A percentile compares a stretch with the other conserved stretches of the same genome.
Evolutionary conservation across 108 stramenopile genomes (phyloP).

Genomic region (Nitzschia palea): DNA sequence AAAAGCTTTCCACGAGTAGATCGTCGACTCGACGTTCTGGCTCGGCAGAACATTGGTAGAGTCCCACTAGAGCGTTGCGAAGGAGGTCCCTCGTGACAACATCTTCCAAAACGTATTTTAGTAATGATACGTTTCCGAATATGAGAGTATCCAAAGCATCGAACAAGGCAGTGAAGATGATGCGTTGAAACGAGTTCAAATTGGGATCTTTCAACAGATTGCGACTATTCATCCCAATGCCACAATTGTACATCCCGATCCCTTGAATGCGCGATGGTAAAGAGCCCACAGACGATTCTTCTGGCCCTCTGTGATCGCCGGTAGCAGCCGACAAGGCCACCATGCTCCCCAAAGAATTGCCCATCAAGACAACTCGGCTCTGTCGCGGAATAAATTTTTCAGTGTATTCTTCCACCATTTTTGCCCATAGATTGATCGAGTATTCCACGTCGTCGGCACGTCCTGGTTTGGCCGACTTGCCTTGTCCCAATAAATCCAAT

Average conservation of each 20-base stretch:
- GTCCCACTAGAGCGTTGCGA: slow-evolving; percentile 38
- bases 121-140: slow-evolving; percentile 46
- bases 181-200: slow-evolving; percentile 26
- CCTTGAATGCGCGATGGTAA: slow-evolving; percentile 30
- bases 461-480: slow-evolving; percentile 54
- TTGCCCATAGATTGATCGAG: slow-evolving; percentile 67
- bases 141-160: slow-evolving; percentile 47
- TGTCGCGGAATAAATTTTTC: slow-evolving; percentile 11
- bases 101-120: slow-evolving; percentile 48
- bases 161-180: slow-evolving; percentile 38
- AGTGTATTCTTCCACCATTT: slow-evolving; percentile 63
- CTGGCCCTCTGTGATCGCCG: slow-evolving; percentile 33
- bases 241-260: slow-evolving; percentile 64
- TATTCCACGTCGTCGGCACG: slow-evolving; percentile 38
- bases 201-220: slow-evolving; percentile 45
- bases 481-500: slow-evolving; percentile 63
- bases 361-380: slow-evolving; percentile 53
- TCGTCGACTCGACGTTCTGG: slow-evolving; percentile 48
- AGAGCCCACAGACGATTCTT: slow-evolving; percentile 1
- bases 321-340: slow-evolving; percentile 63
- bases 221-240: slow-evolving; percentile 60
- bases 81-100: slow-evolving; percentile 56
- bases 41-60: slow-evolving; percentile 34
- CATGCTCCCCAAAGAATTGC: slow-evolving; percentile 61
- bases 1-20: slow-evolving; percentile 66